Evolutionary conservation across 345 rosid genomes (phyloP).

Genomic region (Passiflora organensis): DNA sequence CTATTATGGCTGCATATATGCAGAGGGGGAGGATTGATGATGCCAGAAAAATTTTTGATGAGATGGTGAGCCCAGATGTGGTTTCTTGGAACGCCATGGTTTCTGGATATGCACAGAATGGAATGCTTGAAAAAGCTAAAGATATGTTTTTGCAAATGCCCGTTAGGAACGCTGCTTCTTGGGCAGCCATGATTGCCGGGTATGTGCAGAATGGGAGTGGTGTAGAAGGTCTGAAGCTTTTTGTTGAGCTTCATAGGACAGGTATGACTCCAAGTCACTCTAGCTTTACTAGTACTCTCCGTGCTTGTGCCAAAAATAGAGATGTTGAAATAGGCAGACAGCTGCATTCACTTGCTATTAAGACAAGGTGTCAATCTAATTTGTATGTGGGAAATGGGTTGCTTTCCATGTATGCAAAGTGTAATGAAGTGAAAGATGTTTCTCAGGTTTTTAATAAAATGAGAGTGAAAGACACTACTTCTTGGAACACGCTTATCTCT

Average conservation of each 20-base stretch:
- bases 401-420: slow-evolving; percentile 26
- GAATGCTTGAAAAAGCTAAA: slow-evolving; percentile 28
- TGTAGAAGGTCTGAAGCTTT: slow-evolving; percentile 19
- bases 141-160: slow-evolving; percentile 23
- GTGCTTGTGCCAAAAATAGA: slow-evolving; percentile 15
- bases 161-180: slow-evolving; percentile 23
- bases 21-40: slow-evolving; percentile 21
- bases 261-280: slow-evolving; percentile 20
- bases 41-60: slow-evolving; percentile 19
- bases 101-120: slow-evolving; percentile 26
- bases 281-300: slow-evolving; percentile 15
- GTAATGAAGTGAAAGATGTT: slow-evolving; percentile 11
- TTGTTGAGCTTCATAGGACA: slow-evolving; percentile 19
- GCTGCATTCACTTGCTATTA: slow-evolving; percentile 18
- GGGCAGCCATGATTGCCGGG: slow-evolving; percentile 32
- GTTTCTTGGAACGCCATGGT: slow-evolving; percentile 30
- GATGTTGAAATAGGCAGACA: slow-evolving; percentile 22
- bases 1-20: slow-evolving; percentile 24
- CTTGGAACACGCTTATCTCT: slow-evolving; percentile 19
- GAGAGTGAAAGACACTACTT: slow-evolving; percentile 12
- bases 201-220: slow-evolving; percentile 24
- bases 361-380: slow-evolving; percentile 18
- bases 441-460: slow-evolving; percentile 6
- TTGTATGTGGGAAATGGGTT: slow-evolving; percentile 21
- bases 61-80: slow-evolving; percentile 19